Conservation (phyloP, 1,284 basidiomycete genomes). For the Naganishia albida region DNA sequence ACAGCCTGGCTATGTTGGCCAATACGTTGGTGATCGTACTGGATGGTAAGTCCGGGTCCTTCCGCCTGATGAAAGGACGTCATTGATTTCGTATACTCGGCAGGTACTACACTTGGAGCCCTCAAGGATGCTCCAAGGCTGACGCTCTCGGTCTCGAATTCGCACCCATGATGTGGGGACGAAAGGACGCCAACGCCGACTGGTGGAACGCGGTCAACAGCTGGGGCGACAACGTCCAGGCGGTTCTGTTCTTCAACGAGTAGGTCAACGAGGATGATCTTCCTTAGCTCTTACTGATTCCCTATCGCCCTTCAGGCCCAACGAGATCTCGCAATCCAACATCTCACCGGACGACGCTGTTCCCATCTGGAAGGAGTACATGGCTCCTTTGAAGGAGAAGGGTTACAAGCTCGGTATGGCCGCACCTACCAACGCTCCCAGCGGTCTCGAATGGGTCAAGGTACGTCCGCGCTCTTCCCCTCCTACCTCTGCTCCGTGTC, state of each 20-base stretch:
- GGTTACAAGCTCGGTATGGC: slow-evolving; percentile 68
- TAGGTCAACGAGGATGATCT: slow-evolving; percentile 41
- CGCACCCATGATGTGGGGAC: slow-evolving; percentile 71
- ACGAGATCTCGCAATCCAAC: slow-evolving; percentile 65
- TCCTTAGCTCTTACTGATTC: neutral
- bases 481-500: neutral
- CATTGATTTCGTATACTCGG: neutral
- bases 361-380: slow-evolving; percentile 63
- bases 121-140: slow-evolving; percentile 18
- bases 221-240: slow-evolving; percentile 59
- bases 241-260: slow-evolving; percentile 71
- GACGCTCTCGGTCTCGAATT: slow-evolving; percentile 53
- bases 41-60: slow-evolving; percentile 34
- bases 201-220: slow-evolving; percentile 41
- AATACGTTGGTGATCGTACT: slow-evolving; percentile 47
- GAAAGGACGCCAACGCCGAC: slow-evolving; percentile 48
- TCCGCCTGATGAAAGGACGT: slow-evolving; percentile 3
- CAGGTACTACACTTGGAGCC: slow-evolving; percentile 28
- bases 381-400: slow-evolving; percentile 61
- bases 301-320: slow-evolving; percentile 56
- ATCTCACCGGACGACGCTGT: slow-evolving; percentile 60
- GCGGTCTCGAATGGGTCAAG: slow-evolving; percentile 65
- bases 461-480: neutral
- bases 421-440: slow-evolving; percentile 64
- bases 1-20: slow-evolving; percentile 59